These are phyloP conservation scores for Talaromyces sp. DNA, from an alignment of 2,329 filamentous ascomycete genomes.

Conservation along the genomic window DNA sequence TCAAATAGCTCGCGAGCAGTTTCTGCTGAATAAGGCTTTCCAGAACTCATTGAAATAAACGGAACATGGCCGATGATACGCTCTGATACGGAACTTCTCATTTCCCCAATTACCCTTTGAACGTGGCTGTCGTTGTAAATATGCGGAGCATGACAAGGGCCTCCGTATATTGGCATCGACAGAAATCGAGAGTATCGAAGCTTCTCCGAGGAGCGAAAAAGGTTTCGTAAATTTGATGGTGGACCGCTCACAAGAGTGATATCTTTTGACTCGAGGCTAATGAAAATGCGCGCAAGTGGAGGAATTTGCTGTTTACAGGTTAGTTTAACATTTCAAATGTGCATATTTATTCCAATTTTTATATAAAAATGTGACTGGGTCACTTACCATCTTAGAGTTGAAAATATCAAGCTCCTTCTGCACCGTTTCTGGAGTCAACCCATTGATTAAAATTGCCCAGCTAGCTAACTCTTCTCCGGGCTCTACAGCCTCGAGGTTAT, in stretches of 20 bases:
- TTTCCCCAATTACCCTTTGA: not conserved
- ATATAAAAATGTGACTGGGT: not conserved
- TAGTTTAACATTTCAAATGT: not conserved
- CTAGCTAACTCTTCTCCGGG: not conserved
- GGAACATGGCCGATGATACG: not conserved
- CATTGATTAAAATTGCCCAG: not conserved
- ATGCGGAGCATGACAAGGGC: not conserved
- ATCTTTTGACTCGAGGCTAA: not conserved
- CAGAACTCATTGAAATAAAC: not conserved
- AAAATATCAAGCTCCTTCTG: not conserved
- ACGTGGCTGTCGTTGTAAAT: not conserved
- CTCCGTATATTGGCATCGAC: not conserved
- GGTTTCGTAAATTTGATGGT: not conserved
- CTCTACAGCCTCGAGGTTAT: not conserved
- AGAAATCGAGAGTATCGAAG: not conserved
- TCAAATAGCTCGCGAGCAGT: not conserved
- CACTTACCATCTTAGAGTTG: not conserved
- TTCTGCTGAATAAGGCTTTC: not conserved
- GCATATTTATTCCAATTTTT: not conserved
- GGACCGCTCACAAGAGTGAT: not conserved
- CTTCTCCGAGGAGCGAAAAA: not conserved
- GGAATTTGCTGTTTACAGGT: not conserved
- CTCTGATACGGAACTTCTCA: not conserved
- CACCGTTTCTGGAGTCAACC: not conserved
- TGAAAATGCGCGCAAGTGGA: not conserved